These are phyloP conservation scores for Cystobasidium onofrii DNA, from an alignment of 768 basidiomycete genomes.

Conservation along the genomic window DNA sequence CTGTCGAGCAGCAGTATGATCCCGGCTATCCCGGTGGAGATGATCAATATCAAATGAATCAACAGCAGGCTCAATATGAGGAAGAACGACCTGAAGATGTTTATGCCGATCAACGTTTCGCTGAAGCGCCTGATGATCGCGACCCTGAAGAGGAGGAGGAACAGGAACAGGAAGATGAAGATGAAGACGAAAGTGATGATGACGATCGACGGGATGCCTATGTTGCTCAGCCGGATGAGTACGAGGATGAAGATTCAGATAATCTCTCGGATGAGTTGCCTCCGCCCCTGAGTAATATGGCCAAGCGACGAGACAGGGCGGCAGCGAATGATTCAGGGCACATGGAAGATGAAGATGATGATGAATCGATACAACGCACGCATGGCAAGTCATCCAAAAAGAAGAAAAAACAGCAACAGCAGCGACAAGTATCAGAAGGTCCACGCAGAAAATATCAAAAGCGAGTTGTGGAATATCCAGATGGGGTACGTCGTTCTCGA, in stretches of 20 bases:
- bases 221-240: background rate
- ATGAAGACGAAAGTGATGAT: constrained; percentile 16
- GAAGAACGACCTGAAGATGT: background rate
- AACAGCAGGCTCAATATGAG: background rate
- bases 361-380: background rate
- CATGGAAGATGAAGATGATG: constrained; percentile 21
- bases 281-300: background rate
- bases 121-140: background rate
- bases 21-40: background rate
- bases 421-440: background rate
- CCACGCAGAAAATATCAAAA: background rate
- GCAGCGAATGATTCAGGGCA: constrained; percentile 1
- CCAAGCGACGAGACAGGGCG: constrained; percentile 17
- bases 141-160: constrained; percentile 12
- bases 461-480: background rate
- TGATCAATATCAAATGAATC: background rate
- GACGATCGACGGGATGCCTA: constrained; percentile 17
- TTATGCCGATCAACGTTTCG: background rate
- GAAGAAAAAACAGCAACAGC: constrained; percentile 20
- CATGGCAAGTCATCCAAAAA: background rate
- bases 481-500: constrained; percentile 61
- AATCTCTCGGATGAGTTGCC: background rate
- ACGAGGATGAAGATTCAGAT: constrained; percentile 18
- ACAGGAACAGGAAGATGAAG: constrained; percentile 23
- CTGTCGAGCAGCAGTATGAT: constrained; percentile 1